phyloP scores from a whole-genome alignment of 768 basidiomycete genomes.

The Suillus placidus region DNA sequence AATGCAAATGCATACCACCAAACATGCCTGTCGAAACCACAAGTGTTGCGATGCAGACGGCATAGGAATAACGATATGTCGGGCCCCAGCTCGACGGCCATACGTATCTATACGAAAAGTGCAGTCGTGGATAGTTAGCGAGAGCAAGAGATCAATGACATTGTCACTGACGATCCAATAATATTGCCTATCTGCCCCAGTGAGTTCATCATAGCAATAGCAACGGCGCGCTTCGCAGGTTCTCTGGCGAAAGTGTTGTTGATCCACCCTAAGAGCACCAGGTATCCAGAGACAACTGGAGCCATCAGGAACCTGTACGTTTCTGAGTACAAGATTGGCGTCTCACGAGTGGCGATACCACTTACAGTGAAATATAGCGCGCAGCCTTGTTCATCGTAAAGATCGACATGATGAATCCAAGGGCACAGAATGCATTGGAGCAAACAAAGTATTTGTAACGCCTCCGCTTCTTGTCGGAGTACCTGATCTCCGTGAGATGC shows the following conservation, averaged over 20 bases:
- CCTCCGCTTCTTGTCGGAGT: background rate
- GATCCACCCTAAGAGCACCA: background rate
- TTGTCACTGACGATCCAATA: background rate
- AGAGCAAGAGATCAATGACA: background rate
- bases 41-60: background rate
- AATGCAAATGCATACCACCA: background rate
- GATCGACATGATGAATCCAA: background rate
- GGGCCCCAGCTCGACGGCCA: background rate
- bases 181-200: background rate
- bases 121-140: background rate
- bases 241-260: background rate
- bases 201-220: background rate
- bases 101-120: background rate
- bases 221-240: constrained; percentile 1
- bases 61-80: constrained; percentile 3
- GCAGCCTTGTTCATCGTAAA: background rate
- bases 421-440: background rate
- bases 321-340: background rate
- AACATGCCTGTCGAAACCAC: background rate
- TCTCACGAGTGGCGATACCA: background rate
- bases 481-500: background rate
- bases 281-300: background rate
- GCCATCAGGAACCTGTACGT: background rate
- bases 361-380: background rate
- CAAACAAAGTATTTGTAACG: background rate